These are phyloP conservation scores for Candida sanyaensis DNA, from an alignment of 1,139 yeast genomes.

Conservation along the genomic window DNA sequence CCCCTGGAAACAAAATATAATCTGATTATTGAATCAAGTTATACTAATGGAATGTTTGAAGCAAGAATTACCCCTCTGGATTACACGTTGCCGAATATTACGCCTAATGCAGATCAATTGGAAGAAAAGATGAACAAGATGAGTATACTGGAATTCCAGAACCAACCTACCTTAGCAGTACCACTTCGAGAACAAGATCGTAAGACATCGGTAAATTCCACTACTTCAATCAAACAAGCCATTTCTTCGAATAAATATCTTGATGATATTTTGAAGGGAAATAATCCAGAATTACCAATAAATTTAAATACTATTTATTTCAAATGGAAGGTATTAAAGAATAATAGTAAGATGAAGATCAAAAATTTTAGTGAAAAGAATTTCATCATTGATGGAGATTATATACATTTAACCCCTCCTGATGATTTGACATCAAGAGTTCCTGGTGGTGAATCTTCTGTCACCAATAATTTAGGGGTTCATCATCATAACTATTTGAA, in stretches of 20 bases:
- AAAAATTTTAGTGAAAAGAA: constrained; percentile 69
- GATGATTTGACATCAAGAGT: constrained; percentile 55
- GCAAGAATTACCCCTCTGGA: constrained; percentile 32
- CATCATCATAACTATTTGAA: constrained; percentile 37
- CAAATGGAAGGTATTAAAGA: constrained; percentile 81
- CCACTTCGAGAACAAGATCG: constrained; percentile 4
- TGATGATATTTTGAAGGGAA: constrained; percentile 39
- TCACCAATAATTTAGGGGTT: neutral
- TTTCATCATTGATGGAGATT: constrained; percentile 90
- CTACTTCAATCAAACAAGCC: constrained; percentile 9
- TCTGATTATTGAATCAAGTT: constrained; percentile 8
- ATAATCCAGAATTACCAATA: constrained; percentile 35
- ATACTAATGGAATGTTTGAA: constrained; percentile 10
- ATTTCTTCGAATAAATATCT: constrained; percentile 28
- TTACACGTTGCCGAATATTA: constrained; percentile 25
- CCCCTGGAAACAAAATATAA: constrained; percentile 16
- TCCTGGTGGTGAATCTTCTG: constrained; percentile 30
- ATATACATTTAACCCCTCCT: constrained; percentile 81
- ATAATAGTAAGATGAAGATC: constrained; percentile 80
- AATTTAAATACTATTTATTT: constrained; percentile 43
- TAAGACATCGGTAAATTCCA: constrained; percentile 6
- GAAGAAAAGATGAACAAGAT: constrained; percentile 22
- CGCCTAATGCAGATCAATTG: constrained; percentile 27
- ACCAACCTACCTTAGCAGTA: neutral
- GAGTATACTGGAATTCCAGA: constrained; percentile 6